A percentile compares a stretch with the other conserved stretches of the same genome.
Evolutionary conservation across 257 asterid genomes (phyloP).

Genomic region (Galeopsis tetrahit): DNA sequence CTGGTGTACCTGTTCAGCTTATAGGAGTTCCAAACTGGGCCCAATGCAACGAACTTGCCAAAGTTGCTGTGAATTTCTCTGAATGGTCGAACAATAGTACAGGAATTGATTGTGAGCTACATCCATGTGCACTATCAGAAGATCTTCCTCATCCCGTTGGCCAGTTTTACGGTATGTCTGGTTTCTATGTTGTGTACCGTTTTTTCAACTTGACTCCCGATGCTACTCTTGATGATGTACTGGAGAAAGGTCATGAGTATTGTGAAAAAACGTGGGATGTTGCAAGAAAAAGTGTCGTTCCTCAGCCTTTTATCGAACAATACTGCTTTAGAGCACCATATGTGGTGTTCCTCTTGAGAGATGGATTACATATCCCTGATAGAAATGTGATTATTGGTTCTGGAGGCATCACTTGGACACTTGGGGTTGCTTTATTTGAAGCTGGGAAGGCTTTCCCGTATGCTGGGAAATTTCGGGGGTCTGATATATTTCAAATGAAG

Average conservation of each 20-base stretch:
- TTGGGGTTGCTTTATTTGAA: constrained; percentile 92
- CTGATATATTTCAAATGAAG: constrained; percentile 52
- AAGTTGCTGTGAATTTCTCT: constrained; percentile 74
- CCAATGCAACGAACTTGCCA: constrained; percentile 77
- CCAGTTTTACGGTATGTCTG: constrained; percentile 87
- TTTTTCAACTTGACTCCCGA: constrained; percentile 74
- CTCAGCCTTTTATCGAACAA: constrained; percentile 97
- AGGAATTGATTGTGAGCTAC: constrained; percentile 72
- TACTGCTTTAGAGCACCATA: constrained; percentile 97
- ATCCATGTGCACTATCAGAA: constrained; percentile 82
- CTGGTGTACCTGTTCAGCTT: constrained; percentile 60
- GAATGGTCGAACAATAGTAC: constrained; percentile 71
- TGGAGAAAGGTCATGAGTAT: constrained; percentile 76
- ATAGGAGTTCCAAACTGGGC: constrained; percentile 92
- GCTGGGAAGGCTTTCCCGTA: constrained; percentile 75
- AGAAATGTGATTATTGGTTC: constrained; percentile 70
- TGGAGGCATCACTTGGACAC: constrained; percentile 97
- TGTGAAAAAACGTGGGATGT: constrained; percentile 75
- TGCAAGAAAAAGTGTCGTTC: constrained; percentile 77
- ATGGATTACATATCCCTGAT: constrained; percentile 88
- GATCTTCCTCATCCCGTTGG: constrained; percentile 81
- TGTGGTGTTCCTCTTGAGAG: constrained; percentile 73
- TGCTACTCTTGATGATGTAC: constrained; percentile 65
- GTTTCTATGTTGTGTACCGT: constrained; percentile 83
- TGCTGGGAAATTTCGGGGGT: constrained; percentile 46